Base-by-base conservation (phyloP, 176 grass and related monocot species). In the Triticum turgidum region DNA sequence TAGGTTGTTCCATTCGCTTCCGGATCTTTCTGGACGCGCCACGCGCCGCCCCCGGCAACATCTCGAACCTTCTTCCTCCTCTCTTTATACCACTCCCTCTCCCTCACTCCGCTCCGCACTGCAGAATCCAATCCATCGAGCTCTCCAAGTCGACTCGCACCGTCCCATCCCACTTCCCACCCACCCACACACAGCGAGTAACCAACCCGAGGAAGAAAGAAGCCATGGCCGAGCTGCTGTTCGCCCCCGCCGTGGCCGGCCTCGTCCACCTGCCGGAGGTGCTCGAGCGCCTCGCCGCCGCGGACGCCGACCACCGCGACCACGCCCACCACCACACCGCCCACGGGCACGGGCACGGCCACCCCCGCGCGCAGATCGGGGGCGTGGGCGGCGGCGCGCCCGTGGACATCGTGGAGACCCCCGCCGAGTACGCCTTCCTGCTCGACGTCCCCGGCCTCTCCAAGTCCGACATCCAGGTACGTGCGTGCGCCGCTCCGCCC, bases 381-480 rank as follows among this genome's bases (percentile, higher is more conserved):
- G 38, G 38, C 9, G 39, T 41, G 39, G 39, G 39, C 24, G 65
- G 82, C 2, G 78, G 83, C 25, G 58, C 81, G n/a, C 88, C 92
- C 2, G 93, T 94, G 76, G 93, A 98, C 87, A 89, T 98, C 29
- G 79, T 98, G 61, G 96, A 98, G 82, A 91, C 79, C 21, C 77
- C 86, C 32, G 84, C 85, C 64, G 88, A 92, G 77, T 98, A 96
- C 86, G 35, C 79, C 24, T 98, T 98, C 89, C 21, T 94, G 82
- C 82, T 98, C 41, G 93, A 96, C 80, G 96, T 96, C 12, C 96
- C 96, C 27, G 93, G 96, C 33, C 58, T 98, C 41, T 91, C 93
- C 76, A 98, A 98, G 79, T 79, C 93, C 21, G 87, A 96, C 66
- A 92, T 96, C 75, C 91, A 95, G 91, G 96, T 54, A 54, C 51